phyloP scores from a whole-genome alignment of 164 flowering plant genomes.

The Amborella trichopoda region DNA sequence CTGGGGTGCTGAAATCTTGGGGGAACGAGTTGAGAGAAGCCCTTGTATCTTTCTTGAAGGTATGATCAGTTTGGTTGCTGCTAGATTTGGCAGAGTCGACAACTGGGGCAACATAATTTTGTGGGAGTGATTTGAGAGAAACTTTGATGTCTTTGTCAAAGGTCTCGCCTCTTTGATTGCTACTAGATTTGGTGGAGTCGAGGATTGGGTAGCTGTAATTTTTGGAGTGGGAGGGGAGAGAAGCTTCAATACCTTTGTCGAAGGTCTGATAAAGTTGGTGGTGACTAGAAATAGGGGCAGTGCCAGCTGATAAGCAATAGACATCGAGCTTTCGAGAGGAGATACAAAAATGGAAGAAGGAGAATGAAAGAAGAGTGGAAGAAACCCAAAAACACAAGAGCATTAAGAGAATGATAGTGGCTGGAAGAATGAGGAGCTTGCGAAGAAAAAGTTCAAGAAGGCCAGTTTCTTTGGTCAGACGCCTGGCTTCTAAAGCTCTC shows the following conservation, averaged over 20 bases:
- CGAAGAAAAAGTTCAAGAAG: too few relatives aligned
- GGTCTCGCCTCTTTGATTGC: background rate
- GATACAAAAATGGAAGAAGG: constrained; percentile 51
- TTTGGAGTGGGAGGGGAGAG: background rate
- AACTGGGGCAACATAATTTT: too few relatives aligned
- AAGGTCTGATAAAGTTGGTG: too few relatives aligned
- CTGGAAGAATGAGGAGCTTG: too few relatives aligned
- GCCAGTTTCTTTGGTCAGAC: too few relatives aligned
- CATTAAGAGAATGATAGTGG: constrained; percentile 18
- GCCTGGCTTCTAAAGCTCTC: too few relatives aligned
- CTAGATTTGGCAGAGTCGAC: too few relatives aligned
- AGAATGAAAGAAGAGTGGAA: constrained; percentile 43
- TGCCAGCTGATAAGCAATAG: constrained; percentile 58
- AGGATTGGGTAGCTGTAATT: constrained; percentile 12
- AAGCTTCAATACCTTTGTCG: background rate
- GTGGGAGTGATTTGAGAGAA: too few relatives aligned
- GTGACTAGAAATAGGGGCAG: too few relatives aligned
- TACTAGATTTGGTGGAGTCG: background rate
- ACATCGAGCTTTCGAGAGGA: constrained; percentile 62
- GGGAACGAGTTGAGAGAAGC: too few relatives aligned
- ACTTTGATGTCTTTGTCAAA: background rate
- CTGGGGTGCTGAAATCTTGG: too few relatives aligned
- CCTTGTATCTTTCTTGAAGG: background rate
- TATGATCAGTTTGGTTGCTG: background rate
- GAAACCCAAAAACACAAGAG: constrained; percentile 46